Base-by-base conservation (phyloP, 2,329 filamentous ascomycete species). In the Aspergillus novofumigatus region DNA sequence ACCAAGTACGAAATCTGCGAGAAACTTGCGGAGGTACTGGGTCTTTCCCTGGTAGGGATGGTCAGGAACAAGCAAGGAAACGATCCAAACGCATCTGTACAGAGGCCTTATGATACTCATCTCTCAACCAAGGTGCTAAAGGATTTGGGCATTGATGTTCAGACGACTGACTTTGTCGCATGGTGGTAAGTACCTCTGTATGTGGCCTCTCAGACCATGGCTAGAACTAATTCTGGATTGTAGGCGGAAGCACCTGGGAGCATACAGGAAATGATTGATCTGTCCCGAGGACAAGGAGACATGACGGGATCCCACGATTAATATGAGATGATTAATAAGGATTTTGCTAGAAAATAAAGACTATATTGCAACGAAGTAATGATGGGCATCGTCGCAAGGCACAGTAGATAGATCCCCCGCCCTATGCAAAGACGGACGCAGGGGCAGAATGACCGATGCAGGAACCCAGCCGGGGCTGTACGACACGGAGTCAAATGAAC, bases 1-100 rank as follows among this genome's bases (percentile, higher is more conserved):
- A 96, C 92, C 49, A 96, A 96, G 77, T 95, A 92, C 72, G 86
- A 93, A 72, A 96, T 97, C 55, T 92, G 90, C 71, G 78, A 90
- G 75, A 77, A 82, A 9, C 87, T 96, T 68, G 88, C 86, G 3
- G 86, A 91, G 58, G 90, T 96, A 57, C 86, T 95, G 81, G 90
- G 88, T 0, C 70, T 95, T 55, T 82, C 88, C 10, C 79, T 88
- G 21, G 83, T 85, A 49, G 82, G 83, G 7, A 87, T 96, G 72
- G 80, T 84, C 66, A 58, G 65, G 9, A 88, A 91, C 66, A 83
- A 85, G 25, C 81, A 89, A 66, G 88, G 88, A 41, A 89, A 89
- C 70, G 87, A 90, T 62, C 85, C 87, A 5, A 86, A 84, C 59
- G 84, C 87, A 48, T 80, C 81, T 23, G 89, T 92, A 0, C 85